Evolutionary conservation across 2,329 filamentous ascomycete genomes (phyloP).

Genomic region (Verticillium nonalfalfae): DNA sequence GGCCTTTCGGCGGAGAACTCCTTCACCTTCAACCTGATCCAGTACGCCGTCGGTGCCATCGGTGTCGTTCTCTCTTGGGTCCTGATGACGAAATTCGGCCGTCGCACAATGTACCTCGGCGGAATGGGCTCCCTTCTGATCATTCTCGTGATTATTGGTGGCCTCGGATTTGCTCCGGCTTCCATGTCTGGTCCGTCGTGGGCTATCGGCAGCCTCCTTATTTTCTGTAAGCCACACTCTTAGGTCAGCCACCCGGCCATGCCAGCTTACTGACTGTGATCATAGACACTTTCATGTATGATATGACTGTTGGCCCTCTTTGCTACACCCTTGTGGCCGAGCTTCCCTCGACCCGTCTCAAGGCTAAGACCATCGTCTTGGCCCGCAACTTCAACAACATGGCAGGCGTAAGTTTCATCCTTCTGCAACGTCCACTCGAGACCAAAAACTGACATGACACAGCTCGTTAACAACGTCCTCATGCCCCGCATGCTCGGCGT

Average conservation of each 20-base stretch:
- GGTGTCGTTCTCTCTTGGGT: conserved; percentile 46
- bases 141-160: conserved; percentile 33
- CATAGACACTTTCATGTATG: conserved; percentile 39
- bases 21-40: conserved; percentile 38
- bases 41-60: conserved; percentile 42
- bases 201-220: conserved; percentile 38
- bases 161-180: conserved; percentile 25
- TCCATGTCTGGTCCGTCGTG: conserved; percentile 23
- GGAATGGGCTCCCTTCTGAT: conserved; percentile 34
- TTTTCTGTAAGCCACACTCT: conserved; percentile 28
- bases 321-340: conserved; percentile 47
- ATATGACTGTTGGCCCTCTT: conserved; percentile 47
- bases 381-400: conserved; percentile 41
- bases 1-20: conserved; percentile 36
- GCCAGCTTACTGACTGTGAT: background rate
- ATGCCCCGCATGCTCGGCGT: conserved; percentile 42
- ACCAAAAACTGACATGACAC: background rate
- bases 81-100: conserved; percentile 40
- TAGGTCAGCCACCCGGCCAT: background rate
- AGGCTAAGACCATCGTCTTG: conserved; percentile 48
- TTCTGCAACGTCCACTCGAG: background rate
- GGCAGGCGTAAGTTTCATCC: conserved; percentile 24
- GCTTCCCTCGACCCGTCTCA: conserved; percentile 45
- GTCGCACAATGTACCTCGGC: conserved; percentile 40
- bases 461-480: conserved; percentile 39